phyloP scores from a whole-genome alignment of 345 rosid genomes.

The Arabis alpina region DNA sequence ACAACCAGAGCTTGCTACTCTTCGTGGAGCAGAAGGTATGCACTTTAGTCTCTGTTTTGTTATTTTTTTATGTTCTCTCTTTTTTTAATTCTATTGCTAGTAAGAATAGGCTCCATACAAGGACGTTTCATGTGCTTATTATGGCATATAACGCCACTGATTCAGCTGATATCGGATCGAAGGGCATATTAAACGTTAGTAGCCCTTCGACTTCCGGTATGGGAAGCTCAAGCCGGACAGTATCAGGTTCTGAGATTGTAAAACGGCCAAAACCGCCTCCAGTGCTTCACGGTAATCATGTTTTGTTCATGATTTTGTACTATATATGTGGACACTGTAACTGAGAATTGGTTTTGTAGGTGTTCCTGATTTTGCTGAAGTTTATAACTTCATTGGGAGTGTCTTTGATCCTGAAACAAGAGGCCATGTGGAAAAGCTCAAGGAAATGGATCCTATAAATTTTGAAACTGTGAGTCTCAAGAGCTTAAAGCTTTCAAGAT shows the following conservation, averaged over 20 bases:
- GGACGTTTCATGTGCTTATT: constrained; percentile 72
- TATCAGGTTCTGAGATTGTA: constrained; percentile 53
- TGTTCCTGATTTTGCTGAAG: constrained; percentile 88
- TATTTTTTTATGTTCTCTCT: neutral
- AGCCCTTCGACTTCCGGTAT: constrained; percentile 53
- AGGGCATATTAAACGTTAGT: constrained; percentile 55
- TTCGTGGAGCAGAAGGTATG: constrained; percentile 66
- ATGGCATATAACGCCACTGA: constrained; percentile 68
- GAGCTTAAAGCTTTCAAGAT: constrained; percentile 5
- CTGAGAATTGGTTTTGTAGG: constrained; percentile 48
- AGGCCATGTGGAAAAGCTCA: constrained; percentile 78
- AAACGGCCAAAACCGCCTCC: constrained; percentile 56
- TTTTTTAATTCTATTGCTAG: constrained; percentile 32
- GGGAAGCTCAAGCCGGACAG: constrained; percentile 54
- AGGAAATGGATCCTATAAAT: constrained; percentile 97
- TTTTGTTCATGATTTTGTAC: constrained; percentile 1
- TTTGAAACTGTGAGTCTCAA: constrained; percentile 80
- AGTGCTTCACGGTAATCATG: constrained; percentile 59
- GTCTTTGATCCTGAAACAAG: constrained; percentile 78
- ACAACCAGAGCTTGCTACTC: constrained; percentile 57
- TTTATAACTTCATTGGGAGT: constrained; percentile 88
- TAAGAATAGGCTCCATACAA: constrained; percentile 37
- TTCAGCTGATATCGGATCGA: constrained; percentile 96
- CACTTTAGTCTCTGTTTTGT: constrained; percentile 36
- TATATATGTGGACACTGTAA: too few relatives aligned